Evolutionary conservation across 768 basidiomycete genomes (phyloP), one percentile per base, ranked within the genome.

Genomic region (Hygrocybe punicea): DNA sequence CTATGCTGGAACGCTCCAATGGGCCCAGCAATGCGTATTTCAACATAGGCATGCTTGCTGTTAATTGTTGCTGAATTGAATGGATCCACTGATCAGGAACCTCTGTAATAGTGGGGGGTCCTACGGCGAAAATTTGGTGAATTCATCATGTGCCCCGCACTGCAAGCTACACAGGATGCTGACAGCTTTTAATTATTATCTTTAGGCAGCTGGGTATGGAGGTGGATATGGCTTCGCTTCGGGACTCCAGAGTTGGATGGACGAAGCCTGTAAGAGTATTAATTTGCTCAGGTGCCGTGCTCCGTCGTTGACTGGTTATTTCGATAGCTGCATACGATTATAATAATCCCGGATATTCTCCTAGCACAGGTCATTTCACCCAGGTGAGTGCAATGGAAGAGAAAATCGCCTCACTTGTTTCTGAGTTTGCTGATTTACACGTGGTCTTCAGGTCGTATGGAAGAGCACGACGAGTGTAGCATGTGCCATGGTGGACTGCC

Each of bases 401-500:
- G 67, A 65, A 24, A 17, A 49, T 9, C 29, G 29, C 29, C 29
- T 29, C 29, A 29, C 8, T 4, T 29, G 8, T 29, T n/a, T n/a
- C n/a, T n/a, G n/a, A n/a, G n/a, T n/a, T n/a, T n/a, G n/a, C n/a
- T n/a, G n/a, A n/a, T n/a, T n/a, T n/a, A n/a, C n/a, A n/a, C n/a
- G n/a, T n/a, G n/a, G n/a, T n/a, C n/a, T n/a, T n/a, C n/a, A 81
- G 65, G 73, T 82, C 6, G 82, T 83, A 8, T 84, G 82, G 82
- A 83, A 83, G 66, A 65, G 63, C 17, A 73, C 76, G 34, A 78
- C 73, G 1, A 67, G 79, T 40, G 73, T 83, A 33, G 80, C 79
- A 6, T 83, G 81, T 55, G 82, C 78, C 10, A 63, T 71, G 21
- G 66, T 70, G 34, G 57, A 57, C 9, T 83, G 82, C 63, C 68